phyloP scores from a whole-genome alignment of 164 flowering plant genomes.

The Aristolochia californica region DNA sequence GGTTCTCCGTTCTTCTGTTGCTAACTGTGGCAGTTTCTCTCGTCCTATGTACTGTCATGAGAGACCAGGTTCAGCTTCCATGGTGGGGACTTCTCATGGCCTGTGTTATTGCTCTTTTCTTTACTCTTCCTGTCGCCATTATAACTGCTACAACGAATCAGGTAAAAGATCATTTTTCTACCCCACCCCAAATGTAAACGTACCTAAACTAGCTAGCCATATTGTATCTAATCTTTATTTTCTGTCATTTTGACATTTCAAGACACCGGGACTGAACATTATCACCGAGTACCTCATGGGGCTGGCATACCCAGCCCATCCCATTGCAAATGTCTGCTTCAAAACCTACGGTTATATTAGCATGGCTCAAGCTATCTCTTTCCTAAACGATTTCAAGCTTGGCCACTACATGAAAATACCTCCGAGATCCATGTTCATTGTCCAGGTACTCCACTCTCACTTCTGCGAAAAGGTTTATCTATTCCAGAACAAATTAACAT shows the following conservation, averaged over 20 bases:
- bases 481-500: not conserved
- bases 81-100: slow-evolving; percentile 88
- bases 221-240: too few species aligned
- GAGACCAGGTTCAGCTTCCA: slow-evolving; percentile 65
- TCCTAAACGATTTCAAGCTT: slow-evolving; percentile 66
- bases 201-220: too few species aligned
- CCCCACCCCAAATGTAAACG: not conserved
- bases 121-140: slow-evolving; percentile 74
- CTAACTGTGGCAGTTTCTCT: slow-evolving; percentile 35
- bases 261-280: slow-evolving; percentile 69
- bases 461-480: not conserved
- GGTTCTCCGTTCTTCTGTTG: slow-evolving; percentile 45
- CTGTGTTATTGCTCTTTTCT: slow-evolving; percentile 39
- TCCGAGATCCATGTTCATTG: slow-evolving; percentile 69
- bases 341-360: slow-evolving; percentile 71
- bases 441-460: slow-evolving; percentile 32
- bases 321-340: slow-evolving; percentile 74
- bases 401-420: slow-evolving; percentile 90
- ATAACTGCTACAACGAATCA: slow-evolving; percentile 88
- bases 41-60: slow-evolving; percentile 45
- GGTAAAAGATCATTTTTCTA: slow-evolving; percentile 19
- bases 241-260: slow-evolving; percentile 4
- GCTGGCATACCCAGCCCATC: slow-evolving; percentile 43
- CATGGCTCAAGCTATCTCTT: slow-evolving; percentile 67
- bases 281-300: slow-evolving; percentile 75